These are phyloP conservation scores for barley (Hordeum vulgare) DNA, from an alignment of 176 grass and related monocot species.

Conservation along the genomic window MorexV3_pseudomolecules_assembly NC_058521.1:489441244-489441743, in stretches of 20 bases:
- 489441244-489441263: not conserved
- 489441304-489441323: not conserved
- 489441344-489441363: not conserved
- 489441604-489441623: too few species aligned
- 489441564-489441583: conserved; percentile 22
- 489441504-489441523: conserved; percentile 37
- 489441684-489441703: too few species aligned
- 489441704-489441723: too few species aligned
- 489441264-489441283: not conserved
- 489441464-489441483: conserved; percentile 9
- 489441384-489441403: conserved; percentile 1
- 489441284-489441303: not conserved
- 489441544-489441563: conserved; percentile 38
- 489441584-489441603: conserved; percentile 17
- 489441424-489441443: conserved; percentile 3
- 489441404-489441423: conserved; percentile 1
- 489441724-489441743: too few species aligned
- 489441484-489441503: conserved; percentile 16
- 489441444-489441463: conserved; percentile 3
- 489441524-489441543: conserved; percentile 31
- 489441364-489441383: not conserved
- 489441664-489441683: too few species aligned
- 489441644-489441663: too few species aligned
- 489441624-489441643: too few species aligned
- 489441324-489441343: not conserved